These are phyloP conservation scores for Aquanectria penicillioides DNA, from an alignment of 2,329 filamentous ascomycete genomes.

Conservation along the genomic window DNA sequence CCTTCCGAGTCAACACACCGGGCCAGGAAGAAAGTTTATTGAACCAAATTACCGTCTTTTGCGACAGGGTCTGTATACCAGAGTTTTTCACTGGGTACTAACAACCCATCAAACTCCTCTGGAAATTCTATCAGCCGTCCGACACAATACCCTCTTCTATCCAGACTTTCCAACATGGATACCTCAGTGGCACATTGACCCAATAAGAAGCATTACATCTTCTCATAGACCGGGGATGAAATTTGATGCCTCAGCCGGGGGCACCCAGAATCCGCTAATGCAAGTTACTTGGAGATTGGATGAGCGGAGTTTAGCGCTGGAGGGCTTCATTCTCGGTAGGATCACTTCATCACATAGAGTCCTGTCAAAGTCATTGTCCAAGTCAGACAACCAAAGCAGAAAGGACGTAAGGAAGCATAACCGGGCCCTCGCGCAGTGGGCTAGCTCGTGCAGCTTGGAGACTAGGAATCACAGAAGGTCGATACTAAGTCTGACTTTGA, in stretches of 20 bases:
- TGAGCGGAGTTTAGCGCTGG: constrained; percentile 1
- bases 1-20: constrained; percentile 8
- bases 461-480: neutral
- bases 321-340: neutral
- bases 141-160: neutral
- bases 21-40: neutral
- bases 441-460: neutral
- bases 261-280: neutral
- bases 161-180: constrained; percentile 11
- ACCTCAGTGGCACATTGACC: constrained; percentile 3
- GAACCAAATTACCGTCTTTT: constrained; percentile 2
- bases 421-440: too few relatives aligned
- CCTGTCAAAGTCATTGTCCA: neutral
- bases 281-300: constrained; percentile 4
- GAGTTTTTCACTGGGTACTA: neutral
- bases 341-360: neutral
- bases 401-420: neutral
- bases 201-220: constrained; percentile 2
- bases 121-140: constrained; percentile 8
- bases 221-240: constrained; percentile 10
- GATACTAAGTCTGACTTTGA: neutral
- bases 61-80: neutral
- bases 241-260: constrained; percentile 5
- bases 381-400: too few relatives aligned
- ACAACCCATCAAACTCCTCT: constrained; percentile 3